Base-by-base conservation (phyloP, 805 yeast genomes). In the Hanseniaspora guilliermondii region DNA sequence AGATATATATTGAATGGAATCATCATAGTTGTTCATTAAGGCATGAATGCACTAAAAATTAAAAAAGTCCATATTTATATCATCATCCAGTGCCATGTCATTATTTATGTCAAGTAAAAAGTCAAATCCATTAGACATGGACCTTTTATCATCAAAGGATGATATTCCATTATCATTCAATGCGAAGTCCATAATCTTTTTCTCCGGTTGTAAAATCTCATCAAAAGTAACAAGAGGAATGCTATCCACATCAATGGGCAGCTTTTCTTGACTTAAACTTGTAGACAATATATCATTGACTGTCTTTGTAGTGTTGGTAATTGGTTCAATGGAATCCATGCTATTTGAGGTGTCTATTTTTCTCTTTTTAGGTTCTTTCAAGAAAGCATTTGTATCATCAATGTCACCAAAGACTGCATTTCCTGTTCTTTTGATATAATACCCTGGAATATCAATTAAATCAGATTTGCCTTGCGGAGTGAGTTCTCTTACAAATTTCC, bases 61-160 rank as follows among this genome's bases (percentile, higher is more conserved):
- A 6, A 53, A 46, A 25, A 47, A 56, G n/a, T 54, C 48, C 50
- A 55, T 49, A 35, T 55, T 49, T 11, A 55, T 27, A 21, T 45
- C 56, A 30, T 49, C 52, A 12, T 53, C 58, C 17, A 37, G 32
- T 17, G 37, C 32, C 25, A 52, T 27, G 17, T 42, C 38, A 2
- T 44, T 52, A 39, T 50, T 35, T 9, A 50, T 16, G 36, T 56
- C 49, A 30, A 47, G 45, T 11, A 56, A 27, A 24, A 52, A 49
- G 19, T 45, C 48, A 36, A 53, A 42, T 11, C 30, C 49, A 21
- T 42, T 41, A 32, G 35, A 24, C 22, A 32, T n/a, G 22, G 32
- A n/a, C n/a, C 32, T 36, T 21, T 35, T 32, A 9, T 47, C 39
- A 44, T 54, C 53, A 30, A 47, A 36, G 12, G 24, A 19, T 16